Evolutionary conservation across 176 grass and related monocot species (phyloP).

Genomic region (Carex cristatella): DNA sequence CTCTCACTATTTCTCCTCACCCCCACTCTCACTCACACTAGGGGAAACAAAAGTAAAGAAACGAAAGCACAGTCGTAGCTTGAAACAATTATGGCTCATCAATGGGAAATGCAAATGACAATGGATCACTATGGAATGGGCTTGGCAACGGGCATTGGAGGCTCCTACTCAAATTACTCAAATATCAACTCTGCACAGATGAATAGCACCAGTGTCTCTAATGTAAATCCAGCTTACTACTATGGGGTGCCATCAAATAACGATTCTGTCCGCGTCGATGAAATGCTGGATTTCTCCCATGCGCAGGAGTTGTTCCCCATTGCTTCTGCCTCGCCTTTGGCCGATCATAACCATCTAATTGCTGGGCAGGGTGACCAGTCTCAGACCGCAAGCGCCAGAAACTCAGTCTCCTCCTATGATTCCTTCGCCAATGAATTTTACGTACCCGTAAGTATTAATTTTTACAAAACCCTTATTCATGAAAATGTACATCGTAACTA

Average conservation of each 20-base stretch:
- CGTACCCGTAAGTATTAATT: conserved; percentile 65
- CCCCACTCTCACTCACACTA: not conserved
- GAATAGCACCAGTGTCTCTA: not conserved
- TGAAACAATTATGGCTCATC: conserved; percentile 41
- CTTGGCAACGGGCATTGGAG: conserved; percentile 16
- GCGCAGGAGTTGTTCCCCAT: conserved; percentile 57
- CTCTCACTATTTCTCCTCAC: not conserved
- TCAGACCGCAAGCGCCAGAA: conserved; percentile 7
- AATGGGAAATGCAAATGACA: conserved; percentile 76
- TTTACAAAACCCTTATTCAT: not conserved
- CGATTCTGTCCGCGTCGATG: conserved; percentile 65
- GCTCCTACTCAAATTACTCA: conserved; percentile 31
- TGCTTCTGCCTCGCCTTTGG: not conserved
- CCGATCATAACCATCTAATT: conserved; percentile 21
- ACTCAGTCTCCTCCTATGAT: conserved; percentile 40
- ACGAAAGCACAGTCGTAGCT: not conserved
- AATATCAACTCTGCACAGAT: conserved; percentile 28
- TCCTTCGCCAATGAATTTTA: conserved; percentile 85
- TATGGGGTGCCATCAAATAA: conserved; percentile 55
- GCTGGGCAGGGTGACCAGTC: conserved; percentile 32
- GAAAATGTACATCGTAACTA: not conserved
- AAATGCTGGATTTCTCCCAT: conserved; percentile 74
- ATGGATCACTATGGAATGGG: conserved; percentile 55
- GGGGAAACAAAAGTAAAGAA: not conserved
- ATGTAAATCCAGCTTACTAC: conserved; percentile 32